phyloP scores from a whole-genome alignment of 2,329 filamentous ascomycete genomes.

The Fonsecaea monophora region DNA sequence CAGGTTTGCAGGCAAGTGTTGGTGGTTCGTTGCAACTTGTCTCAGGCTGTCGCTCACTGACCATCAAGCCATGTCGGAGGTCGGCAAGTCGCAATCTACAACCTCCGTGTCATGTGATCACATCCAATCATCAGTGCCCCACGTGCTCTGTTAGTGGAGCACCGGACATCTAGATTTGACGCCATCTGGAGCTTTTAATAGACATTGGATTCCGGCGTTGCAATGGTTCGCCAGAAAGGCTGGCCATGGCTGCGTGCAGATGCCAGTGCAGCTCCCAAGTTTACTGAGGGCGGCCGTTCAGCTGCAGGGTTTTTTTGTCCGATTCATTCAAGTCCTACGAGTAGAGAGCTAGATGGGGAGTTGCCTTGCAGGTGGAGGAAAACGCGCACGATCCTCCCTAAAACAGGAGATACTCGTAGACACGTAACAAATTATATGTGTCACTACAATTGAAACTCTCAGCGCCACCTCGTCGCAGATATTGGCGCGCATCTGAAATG shows the following conservation, averaged over 20 bases:
- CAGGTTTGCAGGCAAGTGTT: slow-evolving; percentile 4
- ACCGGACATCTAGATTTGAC: slow-evolving; percentile 24
- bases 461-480: neutral
- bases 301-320: neutral
- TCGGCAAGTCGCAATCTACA: slow-evolving; percentile 27
- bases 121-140: slow-evolving; percentile 17
- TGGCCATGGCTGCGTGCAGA: slow-evolving; percentile 2
- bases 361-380: neutral
- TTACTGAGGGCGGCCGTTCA: neutral
- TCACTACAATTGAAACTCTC: neutral
- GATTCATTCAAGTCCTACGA: neutral
- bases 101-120: slow-evolving; percentile 31
- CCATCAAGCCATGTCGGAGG: slow-evolving; percentile 12
- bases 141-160: slow-evolving; percentile 15
- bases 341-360: neutral
- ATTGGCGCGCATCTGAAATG: neutral
- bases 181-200: slow-evolving; percentile 27
- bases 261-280: slow-evolving; percentile 4
- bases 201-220: slow-evolving; percentile 16
- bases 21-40: slow-evolving; percentile 14
- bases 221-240: neutral
- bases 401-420: neutral
- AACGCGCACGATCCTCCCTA: neutral
- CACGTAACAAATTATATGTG: too few relatives aligned
- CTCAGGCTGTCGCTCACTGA: slow-evolving; percentile 14